Percentiles rank a stretch among this genome's conserved stretches.
phyloP scores from a whole-genome alignment of 2,329 filamentous ascomycete genomes.

The Simplicillium sp. region DNA sequence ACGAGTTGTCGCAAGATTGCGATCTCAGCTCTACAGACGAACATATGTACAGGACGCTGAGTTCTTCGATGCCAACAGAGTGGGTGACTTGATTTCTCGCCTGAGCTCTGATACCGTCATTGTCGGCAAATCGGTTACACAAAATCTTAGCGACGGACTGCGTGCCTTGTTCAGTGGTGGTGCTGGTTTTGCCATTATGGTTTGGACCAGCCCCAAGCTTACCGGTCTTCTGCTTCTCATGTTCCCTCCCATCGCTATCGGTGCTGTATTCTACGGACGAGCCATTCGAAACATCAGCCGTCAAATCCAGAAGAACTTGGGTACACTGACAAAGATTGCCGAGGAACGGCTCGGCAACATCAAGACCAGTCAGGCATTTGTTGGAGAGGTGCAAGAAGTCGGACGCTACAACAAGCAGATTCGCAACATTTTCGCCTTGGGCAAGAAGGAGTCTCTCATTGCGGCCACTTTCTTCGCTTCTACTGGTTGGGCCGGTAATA shows the following conservation, averaged over 20 bases:
- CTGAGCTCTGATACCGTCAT: constrained; percentile 95
- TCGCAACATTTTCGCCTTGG: constrained; percentile 82
- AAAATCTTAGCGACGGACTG: constrained; percentile 94
- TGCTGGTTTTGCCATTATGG: constrained; percentile 87
- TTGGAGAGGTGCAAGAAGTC: constrained; percentile 84
- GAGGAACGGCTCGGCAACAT: constrained; percentile 97
- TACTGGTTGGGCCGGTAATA: constrained; percentile 88
- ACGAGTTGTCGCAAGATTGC: constrained; percentile 80
- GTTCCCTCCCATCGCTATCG: constrained; percentile 83
- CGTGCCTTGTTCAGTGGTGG: constrained; percentile 81
- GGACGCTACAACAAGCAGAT: constrained; percentile 86
- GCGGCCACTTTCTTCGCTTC: constrained; percentile 82
- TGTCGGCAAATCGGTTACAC: constrained; percentile 96
- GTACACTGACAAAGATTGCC: constrained; percentile 89
- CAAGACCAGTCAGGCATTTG: constrained; percentile 92
- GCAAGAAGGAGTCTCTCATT: constrained; percentile 76
- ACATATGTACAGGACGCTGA: constrained; percentile 97
- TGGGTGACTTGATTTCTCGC: constrained; percentile 91
- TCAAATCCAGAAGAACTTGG: constrained; percentile 87
- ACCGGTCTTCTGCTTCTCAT: constrained; percentile 80
- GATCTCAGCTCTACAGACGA: constrained; percentile 80
- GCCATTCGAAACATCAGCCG: constrained; percentile 82
- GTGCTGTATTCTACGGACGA: constrained; percentile 85
- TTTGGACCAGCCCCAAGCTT: constrained; percentile 86
- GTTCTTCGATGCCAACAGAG: constrained; percentile 96